Base-by-base conservation (phyloP, 2,329 filamentous ascomycete species). In the Trichocomaceae sp. region DNA sequence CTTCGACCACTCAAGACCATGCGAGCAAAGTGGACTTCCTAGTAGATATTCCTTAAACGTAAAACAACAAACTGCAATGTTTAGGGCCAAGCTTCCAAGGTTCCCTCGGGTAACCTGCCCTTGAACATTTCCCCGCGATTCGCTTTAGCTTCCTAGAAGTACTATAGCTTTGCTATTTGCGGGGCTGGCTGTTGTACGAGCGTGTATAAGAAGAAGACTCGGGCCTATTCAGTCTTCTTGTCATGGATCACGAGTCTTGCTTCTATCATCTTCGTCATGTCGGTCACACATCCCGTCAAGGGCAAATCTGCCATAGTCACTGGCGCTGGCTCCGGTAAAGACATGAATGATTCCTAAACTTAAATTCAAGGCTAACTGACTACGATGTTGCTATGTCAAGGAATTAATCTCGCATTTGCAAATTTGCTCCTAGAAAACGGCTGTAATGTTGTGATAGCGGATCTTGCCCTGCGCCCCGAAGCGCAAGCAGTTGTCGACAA, bases 221-320 rank as follows among this genome's bases (percentile, higher is more conserved):
- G 13, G 9, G 12, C 12, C 8, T 15, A 15, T 15, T 15, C 31
- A 2, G 9, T 4, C 13, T 20, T 10, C 8, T 29, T 17, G 6
- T 42, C 20, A 12, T 13, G 8, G n/a, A 4, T 15, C 26, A 23
- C 15, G 15, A 49, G 33, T 9, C 15, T 17, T 37, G 8, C 20
- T 29, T 26, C 19, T 6, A 45, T 10, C 19, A n/a, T 29, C n/a
- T 37, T 22, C 47, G 35, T 35, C 47, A 57, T 57, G 55, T 54
- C 52, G 6, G 74, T 75, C 72, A 67, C 70, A 23, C 58, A 68
- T 52, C 69, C 69, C 13, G 72, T 79, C 19, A 61, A 71, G 50
- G 74, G 72, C 50, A 77, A 75, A 62, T 74, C 77, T 12, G 79
- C 79, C 12, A 78, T 82, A 47, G 68, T 82, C 29, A 82, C 79